phyloP scores from a whole-genome alignment of 202 grass and related monocot species.

The Carex sylvatica region DNA sequence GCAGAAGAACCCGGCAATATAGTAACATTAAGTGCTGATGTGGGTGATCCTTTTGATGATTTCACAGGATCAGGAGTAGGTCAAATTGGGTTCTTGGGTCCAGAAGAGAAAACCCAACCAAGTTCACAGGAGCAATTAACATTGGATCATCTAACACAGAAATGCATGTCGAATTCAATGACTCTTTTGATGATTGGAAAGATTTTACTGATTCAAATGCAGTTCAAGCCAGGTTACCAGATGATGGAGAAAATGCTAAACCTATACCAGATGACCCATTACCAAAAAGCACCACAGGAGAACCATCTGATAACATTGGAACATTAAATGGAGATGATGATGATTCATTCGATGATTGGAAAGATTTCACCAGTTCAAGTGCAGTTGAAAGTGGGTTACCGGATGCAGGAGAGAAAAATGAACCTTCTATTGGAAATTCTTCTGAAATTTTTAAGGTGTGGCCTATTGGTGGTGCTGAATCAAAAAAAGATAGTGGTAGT shows the following conservation, averaged over 20 bases:
- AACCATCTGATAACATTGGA: conserved; percentile 23
- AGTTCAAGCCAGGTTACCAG: conserved; percentile 14
- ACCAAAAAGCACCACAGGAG: not conserved
- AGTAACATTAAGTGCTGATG: conserved; percentile 9
- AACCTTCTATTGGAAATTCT: not conserved
- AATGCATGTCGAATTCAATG: conserved; percentile 31
- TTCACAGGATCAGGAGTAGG: not conserved
- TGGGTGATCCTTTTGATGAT: conserved; percentile 6
- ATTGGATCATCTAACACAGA: conserved; percentile 32
- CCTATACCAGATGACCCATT: not conserved
- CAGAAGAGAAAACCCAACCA: conserved; percentile 14
- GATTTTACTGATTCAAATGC: conserved; percentile 58
- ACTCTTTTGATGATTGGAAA: conserved; percentile 75
- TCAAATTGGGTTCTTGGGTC: not conserved
- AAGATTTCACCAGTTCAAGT: conserved; percentile 57
- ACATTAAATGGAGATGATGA: conserved; percentile 36
- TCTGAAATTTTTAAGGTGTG: not conserved
- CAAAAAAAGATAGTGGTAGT: conserved; percentile 2
- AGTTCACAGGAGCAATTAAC: conserved; percentile 44
- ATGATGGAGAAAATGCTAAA: not conserved
- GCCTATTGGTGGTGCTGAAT: conserved; percentile 10
- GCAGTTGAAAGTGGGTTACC: conserved; percentile 26
- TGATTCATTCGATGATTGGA: conserved; percentile 65
- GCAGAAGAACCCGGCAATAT: conserved; percentile 26
- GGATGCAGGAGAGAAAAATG: conserved; percentile 23